Base-by-base conservation (phyloP, 2,329 filamentous ascomycete species). In the Aschersonia sp. region DNA sequence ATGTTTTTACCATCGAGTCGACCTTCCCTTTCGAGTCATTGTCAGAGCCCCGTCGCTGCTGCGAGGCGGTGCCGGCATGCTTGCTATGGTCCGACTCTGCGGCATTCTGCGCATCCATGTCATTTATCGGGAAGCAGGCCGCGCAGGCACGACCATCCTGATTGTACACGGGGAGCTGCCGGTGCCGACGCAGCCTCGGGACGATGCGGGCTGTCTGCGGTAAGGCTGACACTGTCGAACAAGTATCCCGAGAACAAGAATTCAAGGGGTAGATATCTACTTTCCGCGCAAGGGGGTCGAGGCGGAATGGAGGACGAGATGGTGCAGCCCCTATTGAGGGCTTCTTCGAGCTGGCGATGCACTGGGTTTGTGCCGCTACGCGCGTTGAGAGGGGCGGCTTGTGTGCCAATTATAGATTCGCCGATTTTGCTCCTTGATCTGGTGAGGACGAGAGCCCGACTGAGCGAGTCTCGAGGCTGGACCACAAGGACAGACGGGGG, bases 41-140 rank as follows among this genome's bases (percentile, higher is more conserved):
- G 30, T 51, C 52, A 47, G 52, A 52, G 47, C 47, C 35, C 31
- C 48, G 63, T 56, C 65, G 65, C 62, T 66, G 66, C 63, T 68
- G 67, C 58, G 71, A 66, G 59, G 72, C 72, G 72, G 73, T 71
- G 64, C 65, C 62, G 65, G 69, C 63, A 63, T 70, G 73, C 74
- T 74, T 78, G 70, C 72, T 72, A 66, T 71, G 73, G 66, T 74
- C 72, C 70, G 73, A 71, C 71, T 76, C 75, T 69, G 71, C 70
- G 73, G 74, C 76, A 79, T 79, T 78, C 70, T 78, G 76, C 75
- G 74, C 75, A 78, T 80, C 76, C 76, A 80, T 80, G 70, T 72
- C 76, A 79, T 77, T 76, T 73, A 78, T 72, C 72, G 73, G 62
- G 61, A 64, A 64, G 63, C 66, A 60, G 59, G 58, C 61, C 64